Evolutionary conservation across 2,329 filamentous ascomycete genomes (phyloP), one percentile per base, ranked within the genome.

Genomic region (Sporothrix sp.): DNA sequence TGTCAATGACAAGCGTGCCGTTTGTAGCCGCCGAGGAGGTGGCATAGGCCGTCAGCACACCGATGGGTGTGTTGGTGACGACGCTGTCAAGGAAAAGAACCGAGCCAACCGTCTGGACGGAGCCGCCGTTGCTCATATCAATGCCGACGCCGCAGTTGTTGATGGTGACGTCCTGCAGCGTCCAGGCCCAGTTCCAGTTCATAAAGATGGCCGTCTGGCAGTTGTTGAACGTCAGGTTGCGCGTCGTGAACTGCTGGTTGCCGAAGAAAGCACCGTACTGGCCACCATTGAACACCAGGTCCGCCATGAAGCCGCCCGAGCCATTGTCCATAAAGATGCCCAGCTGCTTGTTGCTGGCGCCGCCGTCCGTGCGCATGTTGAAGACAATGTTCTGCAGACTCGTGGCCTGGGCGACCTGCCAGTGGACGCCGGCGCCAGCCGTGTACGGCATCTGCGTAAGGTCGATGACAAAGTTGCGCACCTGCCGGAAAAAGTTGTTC

Each of bases 101-200:
- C 1, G 91, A 95, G 51, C 93, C 93, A 48, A 95, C 89, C 10
- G 81, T 84, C 69, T 93, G 85, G 28, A 25, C 58, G 28, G 71
- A 64, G 23, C 73, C 78, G 44, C 79, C 76, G 58, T 76, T 78
- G 48, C 83, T 78, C 81, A 95, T 87, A 67, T 94, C 85, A 56
- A 94, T 71, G 50, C 86, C 88, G 35, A 90, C 68, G n/a, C 72
- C 69, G 63, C 84, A 87, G 63, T 84, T 80, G 65, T 87, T 81
- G 67, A 94, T 86, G 40, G 70, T 75, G 33, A 94, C 59, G 32
- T 79, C 84, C 63, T 91, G 87, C 68, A 93, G 79, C 39, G 83
- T 81, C 84, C 85, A 94, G 16, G 81, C 73, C 88, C 88, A 95
- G 70, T 91, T 87, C 88, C 88, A 95, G 72, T 89, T 89, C 81